phyloP scores from a whole-genome alignment of 2,329 filamentous ascomycete genomes.

The Hymenoscyphus repandus region DNA sequence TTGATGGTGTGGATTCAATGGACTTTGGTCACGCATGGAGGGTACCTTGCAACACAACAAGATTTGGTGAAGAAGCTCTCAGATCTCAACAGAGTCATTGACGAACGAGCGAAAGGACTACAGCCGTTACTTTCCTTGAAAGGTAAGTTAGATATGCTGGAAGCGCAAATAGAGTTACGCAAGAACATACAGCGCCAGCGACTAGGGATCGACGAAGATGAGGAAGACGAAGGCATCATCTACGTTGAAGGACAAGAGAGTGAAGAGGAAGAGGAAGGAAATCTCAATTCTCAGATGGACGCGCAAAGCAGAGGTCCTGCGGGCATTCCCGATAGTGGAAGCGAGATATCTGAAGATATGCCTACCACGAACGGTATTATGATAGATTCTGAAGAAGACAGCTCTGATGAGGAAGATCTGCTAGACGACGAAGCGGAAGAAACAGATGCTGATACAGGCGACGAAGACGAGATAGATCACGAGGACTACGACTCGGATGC shows the following conservation, averaged over 20 bases:
- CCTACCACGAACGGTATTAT: conserved; percentile 40
- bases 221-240: conserved; percentile 58
- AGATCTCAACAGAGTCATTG: conserved; percentile 78
- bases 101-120: conserved; percentile 77
- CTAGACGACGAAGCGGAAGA: conserved; percentile 49
- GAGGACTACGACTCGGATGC: conserved; percentile 39
- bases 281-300: conserved; percentile 36
- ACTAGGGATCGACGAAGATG: conserved; percentile 37
- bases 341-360: conserved; percentile 33
- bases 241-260: conserved; percentile 76
- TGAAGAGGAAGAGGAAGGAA: conserved; percentile 51
- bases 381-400: conserved; percentile 41
- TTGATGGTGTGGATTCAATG: conserved; percentile 96
- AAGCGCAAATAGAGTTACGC: conserved; percentile 80
- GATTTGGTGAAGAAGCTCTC: conserved; percentile 73
- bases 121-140: conserved; percentile 81
- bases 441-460: conserved; percentile 30
- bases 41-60: conserved; percentile 81
- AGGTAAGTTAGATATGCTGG: conserved; percentile 91
- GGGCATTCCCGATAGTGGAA: conserved; percentile 26
- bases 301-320: conserved; percentile 19
- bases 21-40: conserved; percentile 88
- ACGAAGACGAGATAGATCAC: conserved; percentile 42
- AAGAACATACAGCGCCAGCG: conserved; percentile 55
- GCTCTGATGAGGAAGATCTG: conserved; percentile 36